These are phyloP conservation scores for Tricholoma sp. DNA, from an alignment of 768 basidiomycete genomes.

Conservation along the genomic window DNA sequence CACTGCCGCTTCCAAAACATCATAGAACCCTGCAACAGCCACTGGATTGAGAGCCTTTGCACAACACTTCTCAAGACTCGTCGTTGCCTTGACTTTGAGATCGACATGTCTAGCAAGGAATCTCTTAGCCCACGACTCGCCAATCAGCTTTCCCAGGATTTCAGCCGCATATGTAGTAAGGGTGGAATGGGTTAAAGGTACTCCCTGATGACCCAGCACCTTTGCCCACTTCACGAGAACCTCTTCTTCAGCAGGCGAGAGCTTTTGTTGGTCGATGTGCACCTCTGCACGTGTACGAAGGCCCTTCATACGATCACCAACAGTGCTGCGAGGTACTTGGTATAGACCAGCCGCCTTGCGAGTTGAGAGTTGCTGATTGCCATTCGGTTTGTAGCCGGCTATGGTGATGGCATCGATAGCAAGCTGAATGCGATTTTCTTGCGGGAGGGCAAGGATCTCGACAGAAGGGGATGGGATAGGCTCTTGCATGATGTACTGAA, in stretches of 20 bases:
- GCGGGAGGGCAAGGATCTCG: too few relatives aligned
- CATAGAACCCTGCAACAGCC: neutral
- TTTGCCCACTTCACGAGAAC: slow-evolving; percentile 20
- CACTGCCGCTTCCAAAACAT: neutral
- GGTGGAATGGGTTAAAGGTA: slow-evolving; percentile 5
- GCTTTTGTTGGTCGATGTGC: slow-evolving; percentile 14
- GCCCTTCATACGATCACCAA: too few relatives aligned
- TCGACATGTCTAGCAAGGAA: slow-evolving; percentile 15
- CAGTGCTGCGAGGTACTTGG: too few relatives aligned
- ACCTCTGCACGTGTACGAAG: slow-evolving; percentile 7
- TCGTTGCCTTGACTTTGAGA: slow-evolving; percentile 8
- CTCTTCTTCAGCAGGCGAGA: slow-evolving; percentile 7
- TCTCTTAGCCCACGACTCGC: slow-evolving; percentile 7
- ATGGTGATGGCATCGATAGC: too few relatives aligned
- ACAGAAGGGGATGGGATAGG: neutral
- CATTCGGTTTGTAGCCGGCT: too few relatives aligned
- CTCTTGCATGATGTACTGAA: neutral
- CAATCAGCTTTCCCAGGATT: slow-evolving; percentile 13
- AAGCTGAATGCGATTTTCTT: too few relatives aligned
- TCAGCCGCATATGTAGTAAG: neutral
- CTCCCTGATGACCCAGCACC: slow-evolving; percentile 13
- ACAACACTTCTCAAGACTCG: neutral
- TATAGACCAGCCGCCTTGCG: too few relatives aligned
- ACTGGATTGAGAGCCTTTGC: neutral
- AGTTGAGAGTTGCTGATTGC: too few relatives aligned